Evolutionary conservation across 2,329 filamentous ascomycete genomes (phyloP), one percentile per base, ranked within the genome.

Genomic region (Rhinocladiella similis): DNA sequence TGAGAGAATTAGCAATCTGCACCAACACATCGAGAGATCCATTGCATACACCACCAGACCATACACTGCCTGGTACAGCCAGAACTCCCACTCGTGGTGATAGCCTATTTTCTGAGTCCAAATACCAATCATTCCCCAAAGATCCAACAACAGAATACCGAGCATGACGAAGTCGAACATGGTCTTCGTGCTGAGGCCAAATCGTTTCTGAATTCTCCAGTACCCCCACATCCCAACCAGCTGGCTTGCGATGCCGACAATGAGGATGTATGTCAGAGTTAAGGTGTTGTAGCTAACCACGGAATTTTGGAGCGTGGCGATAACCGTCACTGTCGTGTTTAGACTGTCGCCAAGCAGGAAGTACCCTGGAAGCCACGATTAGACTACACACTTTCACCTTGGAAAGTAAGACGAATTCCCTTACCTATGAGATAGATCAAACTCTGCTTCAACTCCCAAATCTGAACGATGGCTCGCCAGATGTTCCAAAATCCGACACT

Each of bases 271-370:
- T 0, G 84, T 87, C 5, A 88, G 68, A 47, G 84, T 78, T 22
- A 88, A 72, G 1, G 83, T 85, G 65, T 86, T 83, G 69, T 87
- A 89, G 3, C 78, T 75, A 2, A 88, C 84, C 3, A 88, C 79
- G 35, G 77, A 76, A 62, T 88, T 88, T 65, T 89, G 86, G 4
- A 88, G 70, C 0, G 84, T 88, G 0, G 74, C 77, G 29, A 89
- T 83, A 19, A 89, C 84, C 0, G 86, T 88, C 4, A 88, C 83
- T 0, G 85, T 87, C 0, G 86, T 89, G 68, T 88, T 88, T 35
- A 88, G 75, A 1, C 82, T 85, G 69, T 89, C 86, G n/a, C 84
- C 85, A 0, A 89, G 78, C 1, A 89, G 74, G 66, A 89, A 88
- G 66, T 87, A 89, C 2, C 79, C 77, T 63, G 33, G 9, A 16